These are phyloP conservation scores for Hansenula sp. DNA, from an alignment of 1,139 yeast genomes.

Conservation along the genomic window DNA sequence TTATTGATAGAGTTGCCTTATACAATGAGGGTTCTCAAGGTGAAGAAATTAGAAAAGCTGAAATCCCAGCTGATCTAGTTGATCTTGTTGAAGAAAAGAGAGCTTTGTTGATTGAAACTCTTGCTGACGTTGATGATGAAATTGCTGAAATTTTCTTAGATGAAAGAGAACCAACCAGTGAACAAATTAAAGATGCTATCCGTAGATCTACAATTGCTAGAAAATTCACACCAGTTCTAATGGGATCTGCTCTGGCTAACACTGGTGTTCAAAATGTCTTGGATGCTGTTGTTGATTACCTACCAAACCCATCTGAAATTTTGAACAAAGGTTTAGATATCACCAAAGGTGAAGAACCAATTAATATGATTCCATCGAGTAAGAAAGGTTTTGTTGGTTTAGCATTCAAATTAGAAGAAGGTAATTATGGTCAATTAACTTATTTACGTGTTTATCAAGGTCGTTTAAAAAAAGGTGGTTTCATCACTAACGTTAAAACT, in stretches of 20 bases:
- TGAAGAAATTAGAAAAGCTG: conserved; percentile 58
- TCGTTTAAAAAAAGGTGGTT: conserved; percentile 82
- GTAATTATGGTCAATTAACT: conserved; percentile 95
- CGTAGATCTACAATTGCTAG: conserved; percentile 96
- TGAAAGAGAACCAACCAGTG: conserved; percentile 80
- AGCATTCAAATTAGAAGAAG: conserved; percentile 98
- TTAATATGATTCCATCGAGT: conserved; percentile 71
- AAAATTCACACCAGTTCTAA: conserved; percentile 94
- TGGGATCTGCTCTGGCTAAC: conserved; percentile 98
- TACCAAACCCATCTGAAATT: conserved; percentile 93
- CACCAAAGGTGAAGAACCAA: conserved; percentile 63
- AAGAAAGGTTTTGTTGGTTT: conserved; percentile 86
- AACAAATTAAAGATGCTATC: conserved; percentile 83
- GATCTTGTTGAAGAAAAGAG: conserved; percentile 84
- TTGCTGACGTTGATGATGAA: conserved; percentile 97
- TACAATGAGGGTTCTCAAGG: conserved; percentile 95
- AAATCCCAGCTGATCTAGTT: conserved; percentile 70
- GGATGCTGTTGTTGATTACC: conserved; percentile 92
- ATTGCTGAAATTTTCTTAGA: conserved; percentile 91
- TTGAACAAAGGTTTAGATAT: conserved; percentile 86
- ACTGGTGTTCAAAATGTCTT: conserved; percentile 92
- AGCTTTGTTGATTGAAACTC: conserved; percentile 77
- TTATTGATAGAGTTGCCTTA: conserved; percentile 80
- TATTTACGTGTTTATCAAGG: conserved; percentile 98
- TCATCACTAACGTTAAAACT: conserved; percentile 83